Conservation (phyloP, 2,329 filamentous ascomycete genomes). For the Lachnellula subtilissima region DNA sequence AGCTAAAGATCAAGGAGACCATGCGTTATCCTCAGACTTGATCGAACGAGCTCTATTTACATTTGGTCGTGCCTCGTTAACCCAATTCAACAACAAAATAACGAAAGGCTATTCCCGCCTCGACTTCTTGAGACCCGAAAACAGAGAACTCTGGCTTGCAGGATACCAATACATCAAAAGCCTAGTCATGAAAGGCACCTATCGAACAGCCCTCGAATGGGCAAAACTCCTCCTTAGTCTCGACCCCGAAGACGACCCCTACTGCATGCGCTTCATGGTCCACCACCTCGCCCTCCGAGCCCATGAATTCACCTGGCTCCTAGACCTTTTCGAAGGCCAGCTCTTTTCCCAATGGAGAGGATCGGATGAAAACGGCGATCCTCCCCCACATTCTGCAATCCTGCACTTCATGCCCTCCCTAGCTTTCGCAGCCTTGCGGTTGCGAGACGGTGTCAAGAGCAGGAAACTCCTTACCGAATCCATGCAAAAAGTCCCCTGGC, state of each 20-base stretch:
- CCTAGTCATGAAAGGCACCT: slow-evolving; percentile 85
- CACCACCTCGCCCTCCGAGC: slow-evolving; percentile 83
- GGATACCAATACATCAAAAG: slow-evolving; percentile 85
- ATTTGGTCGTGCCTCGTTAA: slow-evolving; percentile 83
- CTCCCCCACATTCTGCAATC: slow-evolving; percentile 35
- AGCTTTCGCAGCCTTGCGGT: slow-evolving; percentile 69
- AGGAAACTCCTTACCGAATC: slow-evolving; percentile 60
- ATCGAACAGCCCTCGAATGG: slow-evolving; percentile 91
- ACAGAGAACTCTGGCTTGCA: slow-evolving; percentile 87
- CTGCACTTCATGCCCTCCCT: slow-evolving; percentile 72
- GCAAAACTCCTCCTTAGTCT: slow-evolving; percentile 76
- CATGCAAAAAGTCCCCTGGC: slow-evolving; percentile 74
- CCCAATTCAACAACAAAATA: slow-evolving; percentile 71
- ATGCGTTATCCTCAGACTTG: slow-evolving; percentile 78
- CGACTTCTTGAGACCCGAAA: slow-evolving; percentile 77
- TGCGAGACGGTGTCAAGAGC: slow-evolving; percentile 61
- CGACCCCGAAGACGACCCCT: slow-evolving; percentile 70
- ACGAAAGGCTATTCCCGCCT: slow-evolving; percentile 74
- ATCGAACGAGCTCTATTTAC: slow-evolving; percentile 89
- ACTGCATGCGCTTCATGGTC: slow-evolving; percentile 73
- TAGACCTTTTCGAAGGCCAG: slow-evolving; percentile 58
- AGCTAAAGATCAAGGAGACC: slow-evolving; percentile 85
- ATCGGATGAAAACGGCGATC: neutral
- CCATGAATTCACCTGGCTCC: slow-evolving; percentile 68
- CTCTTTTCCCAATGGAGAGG: slow-evolving; percentile 36